Evolutionary conservation across 2,329 filamentous ascomycete genomes (phyloP), one percentile per base, ranked within the genome.

Genomic region (Stagonosporopsis rhizophila): DNA sequence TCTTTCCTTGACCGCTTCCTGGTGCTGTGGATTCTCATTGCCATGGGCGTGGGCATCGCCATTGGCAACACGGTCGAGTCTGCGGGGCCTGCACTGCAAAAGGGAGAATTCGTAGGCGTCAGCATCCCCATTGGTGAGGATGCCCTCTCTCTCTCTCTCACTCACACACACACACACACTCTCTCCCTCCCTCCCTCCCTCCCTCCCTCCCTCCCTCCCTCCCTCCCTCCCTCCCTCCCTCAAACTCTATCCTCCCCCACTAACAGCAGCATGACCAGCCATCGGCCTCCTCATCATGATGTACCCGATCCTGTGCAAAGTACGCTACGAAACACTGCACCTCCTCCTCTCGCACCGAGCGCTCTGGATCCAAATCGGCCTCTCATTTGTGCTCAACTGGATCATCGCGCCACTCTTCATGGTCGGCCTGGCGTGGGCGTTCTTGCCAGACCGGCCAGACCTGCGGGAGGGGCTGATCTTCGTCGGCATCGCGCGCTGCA

Each of bases 271-370:
- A 7, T 7, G 4, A 7, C 25, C 58, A 90, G 91, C 91, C 0
- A 79, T 96, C 44, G 91, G 92, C 0, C 78, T 96, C 0, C 81
- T 96, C 1, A 87, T 96, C 38, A 96, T 96, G 91, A 96, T 96
- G 91, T 96, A 95, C 69, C 92, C 92, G 0, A 96, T 96, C 57
- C 80, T 96, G 0, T 96, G 91, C 82, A 95, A 95, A 74, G 89
- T 96, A 6, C 86, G 86, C 37, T 95, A 87, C 75, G 91, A 96
- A 73, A 84, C 85, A 0, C 77, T 96, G 9, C 90, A 92, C 72
- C 78, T 83, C 2, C 79, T 91, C 4, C 83, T 95, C 56, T 73
- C 78, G 2, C 80, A 86, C 2, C 80, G 81, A 2, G 79, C 80
- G 0, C 79, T 96, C 2, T 96, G 90, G 91, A 85, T 86, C 46